A percentile compares a stretch with the other conserved stretches of the same genome.
phyloP scores from a whole-genome alignment of 2,329 filamentous ascomycete genomes.

The Xylariomycetidae sp. region DNA sequence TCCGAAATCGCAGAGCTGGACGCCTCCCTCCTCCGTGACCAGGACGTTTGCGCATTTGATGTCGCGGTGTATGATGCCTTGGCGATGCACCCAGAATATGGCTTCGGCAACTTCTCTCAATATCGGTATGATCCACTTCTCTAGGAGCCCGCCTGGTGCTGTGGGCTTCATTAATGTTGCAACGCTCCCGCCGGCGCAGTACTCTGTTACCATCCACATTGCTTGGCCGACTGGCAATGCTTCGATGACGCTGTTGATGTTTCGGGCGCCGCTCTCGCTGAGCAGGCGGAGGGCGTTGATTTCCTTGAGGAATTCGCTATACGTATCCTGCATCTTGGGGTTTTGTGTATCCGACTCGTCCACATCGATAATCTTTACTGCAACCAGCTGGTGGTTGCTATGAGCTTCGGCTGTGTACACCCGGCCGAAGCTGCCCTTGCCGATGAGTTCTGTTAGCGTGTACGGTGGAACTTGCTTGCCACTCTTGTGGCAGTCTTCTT shows the following conservation, averaged over 20 bases:
- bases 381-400: slow-evolving; percentile 51
- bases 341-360: slow-evolving; percentile 67
- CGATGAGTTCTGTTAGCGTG: slow-evolving; percentile 65
- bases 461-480: slow-evolving; percentile 60
- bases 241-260: slow-evolving; percentile 77
- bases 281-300: slow-evolving; percentile 65
- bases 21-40: slow-evolving; percentile 67
- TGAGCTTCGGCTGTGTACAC: slow-evolving; percentile 60
- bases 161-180: slow-evolving; percentile 66
- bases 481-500: slow-evolving; percentile 53
- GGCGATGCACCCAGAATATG: slow-evolving; percentile 60
- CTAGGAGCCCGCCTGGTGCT: slow-evolving; percentile 56
- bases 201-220: slow-evolving; percentile 85
- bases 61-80: slow-evolving; percentile 65
- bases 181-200: slow-evolving; percentile 79
- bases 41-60: slow-evolving; percentile 76
- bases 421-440: slow-evolving; percentile 67
- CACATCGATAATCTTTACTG: slow-evolving; percentile 79
- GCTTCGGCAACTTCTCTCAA: slow-evolving; percentile 61
- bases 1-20: slow-evolving; percentile 81
- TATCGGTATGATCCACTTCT: slow-evolving; percentile 65
- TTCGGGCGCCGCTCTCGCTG: slow-evolving; percentile 66
- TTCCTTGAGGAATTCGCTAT: slow-evolving; percentile 64
- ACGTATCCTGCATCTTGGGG: slow-evolving; percentile 59
- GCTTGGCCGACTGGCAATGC: slow-evolving; percentile 70